Evolutionary conservation across 1,139 yeast genomes (phyloP), one percentile per base, ranked within the genome.

Genomic region (Kurtzmaniella natalensis): DNA sequence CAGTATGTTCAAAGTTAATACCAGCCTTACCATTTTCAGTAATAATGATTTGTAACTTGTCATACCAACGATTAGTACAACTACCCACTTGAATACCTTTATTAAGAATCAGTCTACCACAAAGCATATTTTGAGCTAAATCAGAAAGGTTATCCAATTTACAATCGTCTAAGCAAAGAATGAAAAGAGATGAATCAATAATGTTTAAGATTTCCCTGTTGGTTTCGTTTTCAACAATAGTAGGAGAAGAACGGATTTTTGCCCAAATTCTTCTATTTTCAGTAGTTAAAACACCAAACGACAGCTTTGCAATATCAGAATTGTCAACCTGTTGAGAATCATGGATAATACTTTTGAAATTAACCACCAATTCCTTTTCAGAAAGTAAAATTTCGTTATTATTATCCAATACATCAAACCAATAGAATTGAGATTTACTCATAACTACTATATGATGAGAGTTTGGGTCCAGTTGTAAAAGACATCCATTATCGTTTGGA

Each of bases 21-120:
- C 96, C 96, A 1, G 94, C 95, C 56, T 85, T 85, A 25, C 95
- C 95, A 56, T 87, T 86, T 53, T 80, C 78, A n/a, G 96, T 86
- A 34, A 88, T 78, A 38, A 88, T 88, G 44, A 88, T 72, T 58
- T 88, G 96, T 43, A 88, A 64, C 61, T 88, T 88, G 59, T 88
- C 96, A 55, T 87, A 88, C 96, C 96, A 88, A 55, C 96, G 71
- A 58, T 88, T 88, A 25, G 95, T 84, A 60, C 96, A 87, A 8
- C 96, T 87, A 42, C 96, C 96, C 24, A 83, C 82, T 60, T 88
- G 96, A 33, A 86, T 78, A 49, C 95, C 96, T 48, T 83, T 76
- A 42, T 81, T 86, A 26, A 85, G 63, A 24, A 73, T 76, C n/a
- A 87, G 79, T 39, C 82, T 72, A 3, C 96, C 96, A 56, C 96